Evolutionary conservation across 805 yeast genomes (phyloP).

Genomic region (Debaryomyces tyrocola): DNA sequence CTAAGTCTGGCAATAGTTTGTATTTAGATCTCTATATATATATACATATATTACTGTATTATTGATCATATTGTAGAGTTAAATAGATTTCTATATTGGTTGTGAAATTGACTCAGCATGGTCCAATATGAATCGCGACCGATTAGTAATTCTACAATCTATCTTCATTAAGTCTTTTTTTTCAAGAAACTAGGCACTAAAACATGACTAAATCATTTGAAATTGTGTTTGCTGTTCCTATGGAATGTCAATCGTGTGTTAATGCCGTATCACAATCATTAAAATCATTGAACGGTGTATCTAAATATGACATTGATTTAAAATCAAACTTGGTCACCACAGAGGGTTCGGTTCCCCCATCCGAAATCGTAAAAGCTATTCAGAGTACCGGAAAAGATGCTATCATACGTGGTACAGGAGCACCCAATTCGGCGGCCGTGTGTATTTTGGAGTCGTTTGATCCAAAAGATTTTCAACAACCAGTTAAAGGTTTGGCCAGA

Average conservation of each 20-base stretch:
- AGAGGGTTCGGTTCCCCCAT: conserved; percentile 73
- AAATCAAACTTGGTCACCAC: conserved; percentile 62
- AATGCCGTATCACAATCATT: conserved; percentile 58
- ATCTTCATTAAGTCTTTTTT: too few species aligned
- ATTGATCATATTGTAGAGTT: too few species aligned
- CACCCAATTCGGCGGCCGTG: conserved; percentile 86
- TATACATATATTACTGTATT: too few species aligned
- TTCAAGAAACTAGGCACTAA: background rate
- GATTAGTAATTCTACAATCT: too few species aligned
- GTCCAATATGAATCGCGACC: too few species aligned
- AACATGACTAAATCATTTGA: conserved; percentile 49
- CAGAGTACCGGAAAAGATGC: conserved; percentile 83
- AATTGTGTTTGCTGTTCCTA: conserved; percentile 82
- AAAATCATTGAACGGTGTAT: conserved; percentile 48
- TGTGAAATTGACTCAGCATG: too few species aligned
- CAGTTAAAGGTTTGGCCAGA: conserved; percentile 86
- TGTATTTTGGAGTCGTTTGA: conserved; percentile 79
- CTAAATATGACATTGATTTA: conserved; percentile 56
- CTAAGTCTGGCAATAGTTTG: too few species aligned
- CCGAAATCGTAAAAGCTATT: conserved; percentile 64
- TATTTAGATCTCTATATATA: too few species aligned
- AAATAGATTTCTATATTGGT: too few species aligned
- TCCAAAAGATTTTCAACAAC: conserved; percentile 43
- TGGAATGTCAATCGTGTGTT: conserved; percentile 77
- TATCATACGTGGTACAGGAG: conserved; percentile 88